Base-by-base conservation (phyloP, 2,329 filamentous ascomycete species). In the Corinectria fuckeliana region DNA sequence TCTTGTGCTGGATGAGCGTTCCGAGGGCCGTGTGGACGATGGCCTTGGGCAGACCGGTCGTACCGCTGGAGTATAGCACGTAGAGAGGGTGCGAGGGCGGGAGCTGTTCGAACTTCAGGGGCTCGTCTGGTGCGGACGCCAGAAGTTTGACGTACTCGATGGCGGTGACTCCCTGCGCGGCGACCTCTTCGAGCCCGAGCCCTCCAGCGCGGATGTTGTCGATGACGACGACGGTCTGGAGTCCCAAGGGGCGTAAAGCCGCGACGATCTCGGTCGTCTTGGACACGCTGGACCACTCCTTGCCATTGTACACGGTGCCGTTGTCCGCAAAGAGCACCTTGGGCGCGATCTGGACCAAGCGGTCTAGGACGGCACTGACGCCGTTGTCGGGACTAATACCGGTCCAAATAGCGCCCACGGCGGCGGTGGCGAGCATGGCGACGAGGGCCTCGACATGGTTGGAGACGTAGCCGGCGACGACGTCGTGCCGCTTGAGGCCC, bases 1-100 rank as follows among this genome's bases (percentile, higher is more conserved):
- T 99, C 78, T 98, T 98, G 80, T 98, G 95, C 75, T 98, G 94
- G 50, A 98, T 84, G 6, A 99, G 80, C 0, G 94, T 97, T 6
- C 95, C 95, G 11, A 95, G 84, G 0, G 92, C 89, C 0, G 92
- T 94, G 75, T 99, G 95, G 2, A 97, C 90, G 65, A 99, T 98
- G 65, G 93, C 94, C 76, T 98, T 98, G 6, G 95, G 94, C 16
- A 88, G 79, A 13, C 86, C 86, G 0, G 95, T 98, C 0, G 95
- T 99, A 20, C 95, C 95, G 44, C 90, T 94, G 1, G 91, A 96
- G 77, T 96, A 99, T 30, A 98, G 84, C 44, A 99, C 93, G 72
- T 97, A 98, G 3, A 97, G 87, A 0, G 94, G 94, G 66, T 97
- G 92, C 18, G 94, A 91, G 1, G 95, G 89, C 1, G 87, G 84